These are phyloP conservation scores for Pythium coloratum DNA, from an alignment of 352 stramenopile genomes.

Conservation along the genomic window DNA sequence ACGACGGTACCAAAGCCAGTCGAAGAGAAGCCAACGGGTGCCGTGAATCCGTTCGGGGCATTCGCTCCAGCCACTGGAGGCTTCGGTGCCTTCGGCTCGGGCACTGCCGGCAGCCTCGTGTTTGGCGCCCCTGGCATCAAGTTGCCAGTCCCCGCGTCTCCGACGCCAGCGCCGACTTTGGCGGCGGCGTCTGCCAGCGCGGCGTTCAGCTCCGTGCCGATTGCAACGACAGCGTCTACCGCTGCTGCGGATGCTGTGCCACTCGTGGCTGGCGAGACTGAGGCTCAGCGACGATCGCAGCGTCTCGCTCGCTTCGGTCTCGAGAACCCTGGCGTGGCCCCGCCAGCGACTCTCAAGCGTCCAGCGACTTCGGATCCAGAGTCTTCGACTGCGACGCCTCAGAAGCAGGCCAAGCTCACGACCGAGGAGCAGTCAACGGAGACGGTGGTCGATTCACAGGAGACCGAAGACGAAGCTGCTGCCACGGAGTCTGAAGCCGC, in stretches of 20 bases:
- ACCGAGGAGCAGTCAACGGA: background rate
- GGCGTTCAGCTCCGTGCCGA: background rate
- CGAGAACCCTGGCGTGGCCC: slow-evolving; percentile 1
- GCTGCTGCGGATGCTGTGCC: slow-evolving; percentile 1
- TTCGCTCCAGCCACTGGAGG: slow-evolving; percentile 25
- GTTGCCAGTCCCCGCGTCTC: slow-evolving; percentile 58
- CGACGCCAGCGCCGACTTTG: slow-evolving; percentile 30
- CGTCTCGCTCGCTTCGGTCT: slow-evolving; percentile 24
- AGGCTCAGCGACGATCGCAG: slow-evolving; percentile 21
- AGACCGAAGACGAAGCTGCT: slow-evolving; percentile 11
- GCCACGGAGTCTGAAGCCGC: slow-evolving; percentile 13
- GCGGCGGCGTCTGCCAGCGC: background rate
- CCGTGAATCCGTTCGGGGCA: slow-evolving; percentile 31
- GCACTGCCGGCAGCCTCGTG: slow-evolving; percentile 54
- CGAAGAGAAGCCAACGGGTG: background rate
- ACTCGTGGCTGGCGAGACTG: slow-evolving; percentile 4
- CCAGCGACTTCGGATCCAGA: slow-evolving; percentile 15
- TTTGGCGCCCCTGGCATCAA: slow-evolving; percentile 80
- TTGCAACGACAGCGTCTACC: background rate
- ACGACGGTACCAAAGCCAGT: background rate
- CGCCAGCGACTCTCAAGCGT: slow-evolving; percentile 19
- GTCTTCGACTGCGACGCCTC: slow-evolving; percentile 1
- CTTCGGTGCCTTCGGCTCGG: slow-evolving; percentile 53
- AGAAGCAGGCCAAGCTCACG: slow-evolving; percentile 10
- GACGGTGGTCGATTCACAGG: background rate